Percentiles rank a stretch among this genome's conserved stretches.
Conservation (phyloP, 2,329 filamentous ascomycete species). For the Microdochium bolleyi region DNA sequence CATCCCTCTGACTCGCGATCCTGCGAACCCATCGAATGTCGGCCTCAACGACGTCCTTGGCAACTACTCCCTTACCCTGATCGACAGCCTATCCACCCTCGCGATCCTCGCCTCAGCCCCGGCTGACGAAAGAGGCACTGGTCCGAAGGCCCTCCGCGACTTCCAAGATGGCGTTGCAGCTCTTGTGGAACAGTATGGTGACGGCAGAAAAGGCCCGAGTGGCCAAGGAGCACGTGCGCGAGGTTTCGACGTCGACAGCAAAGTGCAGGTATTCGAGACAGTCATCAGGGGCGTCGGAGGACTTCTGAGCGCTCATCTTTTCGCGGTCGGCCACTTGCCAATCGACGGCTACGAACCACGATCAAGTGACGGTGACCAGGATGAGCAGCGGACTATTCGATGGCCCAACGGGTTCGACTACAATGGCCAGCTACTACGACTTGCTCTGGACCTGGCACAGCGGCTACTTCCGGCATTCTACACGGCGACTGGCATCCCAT, state of each 20-base stretch:
- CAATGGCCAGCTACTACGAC: slow-evolving; percentile 80
- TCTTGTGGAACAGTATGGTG: slow-evolving; percentile 78
- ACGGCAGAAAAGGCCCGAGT: slow-evolving; percentile 61
- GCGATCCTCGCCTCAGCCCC: slow-evolving; percentile 81
- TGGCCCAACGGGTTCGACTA: slow-evolving; percentile 79
- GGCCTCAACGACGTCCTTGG: slow-evolving; percentile 93
- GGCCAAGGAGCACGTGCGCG: slow-evolving; percentile 65
- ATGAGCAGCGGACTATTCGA: slow-evolving; percentile 44
- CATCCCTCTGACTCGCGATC: slow-evolving; percentile 74
- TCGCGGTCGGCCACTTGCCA: slow-evolving; percentile 83
- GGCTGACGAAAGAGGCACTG: slow-evolving; percentile 41
- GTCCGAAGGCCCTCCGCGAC: slow-evolving; percentile 55
- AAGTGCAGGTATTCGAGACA: slow-evolving; percentile 97
- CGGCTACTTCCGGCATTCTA: slow-evolving; percentile 88
- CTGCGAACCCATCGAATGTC: slow-evolving; percentile 68
- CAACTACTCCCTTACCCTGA: slow-evolving; percentile 92
- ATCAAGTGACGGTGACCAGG: slow-evolving; percentile 29
- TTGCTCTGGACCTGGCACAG: slow-evolving; percentile 78
- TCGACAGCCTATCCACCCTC: slow-evolving; percentile 90
- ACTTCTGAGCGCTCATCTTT: slow-evolving; percentile 84
- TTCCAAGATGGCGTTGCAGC: slow-evolving; percentile 76
- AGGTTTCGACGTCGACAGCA: slow-evolving; percentile 93
- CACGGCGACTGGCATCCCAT: slow-evolving; percentile 84
- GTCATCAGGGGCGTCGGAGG: slow-evolving; percentile 91
- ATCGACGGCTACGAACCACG: slow-evolving; percentile 67